phyloP scores from a whole-genome alignment of 768 basidiomycete species.

The Candolleomyces aberdarensis region DNA sequence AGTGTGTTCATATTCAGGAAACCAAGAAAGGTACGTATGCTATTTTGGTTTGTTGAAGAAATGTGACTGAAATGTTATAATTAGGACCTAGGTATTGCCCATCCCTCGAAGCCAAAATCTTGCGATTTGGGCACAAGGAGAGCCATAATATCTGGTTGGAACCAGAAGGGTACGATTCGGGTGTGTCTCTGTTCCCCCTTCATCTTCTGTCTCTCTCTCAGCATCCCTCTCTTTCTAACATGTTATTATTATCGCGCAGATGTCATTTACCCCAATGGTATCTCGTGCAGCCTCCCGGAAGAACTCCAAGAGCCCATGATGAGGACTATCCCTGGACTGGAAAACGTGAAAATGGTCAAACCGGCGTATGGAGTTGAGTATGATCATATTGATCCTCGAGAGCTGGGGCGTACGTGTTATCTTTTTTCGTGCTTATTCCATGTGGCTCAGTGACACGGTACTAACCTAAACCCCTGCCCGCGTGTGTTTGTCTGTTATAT shows the following conservation, averaged over 20 bases:
- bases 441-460: neutral
- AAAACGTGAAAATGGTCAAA: slow-evolving; percentile 76
- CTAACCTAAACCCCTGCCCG: neutral
- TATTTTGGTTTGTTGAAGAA: neutral
- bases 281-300: slow-evolving; percentile 85
- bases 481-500: slow-evolving; percentile 20
- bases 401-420: slow-evolving; percentile 58
- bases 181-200: slow-evolving; percentile 40
- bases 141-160: slow-evolving; percentile 84
- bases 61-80: neutral
- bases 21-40: slow-evolving; percentile 66
- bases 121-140: slow-evolving; percentile 70
- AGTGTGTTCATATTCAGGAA: slow-evolving; percentile 84
- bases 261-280: slow-evolving; percentile 85
- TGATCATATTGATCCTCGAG: slow-evolving; percentile 84
- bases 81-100: slow-evolving; percentile 90
- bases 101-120: slow-evolving; percentile 83
- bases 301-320: slow-evolving; percentile 83
- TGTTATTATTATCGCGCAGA: slow-evolving; percentile 39
- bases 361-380: slow-evolving; percentile 95
- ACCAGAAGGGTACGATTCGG: slow-evolving; percentile 88
- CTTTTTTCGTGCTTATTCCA: neutral
- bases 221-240: neutral
- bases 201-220: slow-evolving; percentile 3
- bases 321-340: slow-evolving; percentile 80